phyloP scores from a whole-genome alignment of 2,329 filamentous ascomycete genomes.

The Ophiostoma tasmaniense region DNA sequence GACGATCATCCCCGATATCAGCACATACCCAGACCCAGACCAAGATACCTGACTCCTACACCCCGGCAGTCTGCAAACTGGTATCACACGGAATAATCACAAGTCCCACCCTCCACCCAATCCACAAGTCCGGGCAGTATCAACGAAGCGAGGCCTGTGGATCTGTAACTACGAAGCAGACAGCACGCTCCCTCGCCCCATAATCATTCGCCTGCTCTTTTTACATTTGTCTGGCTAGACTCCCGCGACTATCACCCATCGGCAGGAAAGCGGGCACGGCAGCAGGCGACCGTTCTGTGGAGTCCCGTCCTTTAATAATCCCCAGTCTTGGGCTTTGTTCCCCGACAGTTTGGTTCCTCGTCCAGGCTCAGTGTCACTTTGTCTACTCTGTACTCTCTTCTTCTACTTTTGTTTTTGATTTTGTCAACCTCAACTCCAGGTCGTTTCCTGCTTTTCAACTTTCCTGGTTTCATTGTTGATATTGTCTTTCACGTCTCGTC shows the following conservation, averaged over 20 bases:
- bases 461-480: not conserved
- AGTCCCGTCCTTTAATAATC: not conserved
- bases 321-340: not conserved
- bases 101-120: not conserved
- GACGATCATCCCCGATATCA: not conserved
- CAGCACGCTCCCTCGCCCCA: not conserved
- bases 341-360: slow-evolving; percentile 6
- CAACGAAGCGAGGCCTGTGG: not conserved
- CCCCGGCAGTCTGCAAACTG: not conserved
- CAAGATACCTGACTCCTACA: not conserved
- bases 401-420: not conserved
- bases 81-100: not conserved
- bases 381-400: not conserved
- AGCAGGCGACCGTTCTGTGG: not conserved
- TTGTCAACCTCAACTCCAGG: not conserved
- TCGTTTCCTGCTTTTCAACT: not conserved
- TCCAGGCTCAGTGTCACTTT: not conserved
- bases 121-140: not conserved
- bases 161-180: not conserved
- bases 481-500: not conserved
- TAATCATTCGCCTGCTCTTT: not conserved
- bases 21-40: not conserved
- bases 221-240: not conserved
- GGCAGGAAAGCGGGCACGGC: not conserved
- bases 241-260: not conserved